Conservation (phyloP, 305 asterid species). For the Solanum chacoense region DNA sequence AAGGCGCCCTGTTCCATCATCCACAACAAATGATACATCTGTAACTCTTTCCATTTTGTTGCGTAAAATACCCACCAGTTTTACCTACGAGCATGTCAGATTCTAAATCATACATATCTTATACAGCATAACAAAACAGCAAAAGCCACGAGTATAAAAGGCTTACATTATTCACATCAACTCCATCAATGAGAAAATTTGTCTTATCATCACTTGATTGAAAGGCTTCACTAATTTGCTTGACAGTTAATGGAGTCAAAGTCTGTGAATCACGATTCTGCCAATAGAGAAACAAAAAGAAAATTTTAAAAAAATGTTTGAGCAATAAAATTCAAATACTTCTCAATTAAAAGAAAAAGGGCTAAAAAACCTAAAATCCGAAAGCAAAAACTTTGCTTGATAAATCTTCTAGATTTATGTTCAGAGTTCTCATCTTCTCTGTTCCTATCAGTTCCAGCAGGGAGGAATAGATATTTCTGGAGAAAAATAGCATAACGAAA, state of each 20-base stretch:
- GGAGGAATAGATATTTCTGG: not conserved
- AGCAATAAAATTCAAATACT: not conserved
- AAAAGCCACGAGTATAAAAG: not conserved
- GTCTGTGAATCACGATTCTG: slow-evolving; percentile 78
- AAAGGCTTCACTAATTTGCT: slow-evolving; percentile 66
- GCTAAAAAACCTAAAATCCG: not conserved
- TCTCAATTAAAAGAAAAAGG: not conserved
- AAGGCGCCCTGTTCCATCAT: slow-evolving; percentile 87
- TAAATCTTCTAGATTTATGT: not conserved
- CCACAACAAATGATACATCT: slow-evolving; percentile 59
- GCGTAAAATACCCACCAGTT: slow-evolving; percentile 55
- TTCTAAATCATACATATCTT: not conserved
- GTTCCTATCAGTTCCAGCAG: not conserved
- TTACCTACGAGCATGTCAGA: slow-evolving; percentile 40
- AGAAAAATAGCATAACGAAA: not conserved
- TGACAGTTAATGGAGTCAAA: slow-evolving; percentile 69
- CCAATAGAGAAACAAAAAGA: slow-evolving; percentile 1
- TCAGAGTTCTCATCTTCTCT: not conserved
- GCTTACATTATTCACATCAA: slow-evolving; percentile 67
- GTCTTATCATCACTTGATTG: slow-evolving; percentile 57
- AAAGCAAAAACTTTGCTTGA: not conserved
- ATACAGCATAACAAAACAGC: not conserved
- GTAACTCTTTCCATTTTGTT: slow-evolving; percentile 51
- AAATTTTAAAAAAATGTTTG: not conserved
- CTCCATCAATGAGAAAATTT: slow-evolving; percentile 61